Conservation (phyloP, 2,329 filamentous ascomycete species). For the Fusarium camptoceras region DNA sequence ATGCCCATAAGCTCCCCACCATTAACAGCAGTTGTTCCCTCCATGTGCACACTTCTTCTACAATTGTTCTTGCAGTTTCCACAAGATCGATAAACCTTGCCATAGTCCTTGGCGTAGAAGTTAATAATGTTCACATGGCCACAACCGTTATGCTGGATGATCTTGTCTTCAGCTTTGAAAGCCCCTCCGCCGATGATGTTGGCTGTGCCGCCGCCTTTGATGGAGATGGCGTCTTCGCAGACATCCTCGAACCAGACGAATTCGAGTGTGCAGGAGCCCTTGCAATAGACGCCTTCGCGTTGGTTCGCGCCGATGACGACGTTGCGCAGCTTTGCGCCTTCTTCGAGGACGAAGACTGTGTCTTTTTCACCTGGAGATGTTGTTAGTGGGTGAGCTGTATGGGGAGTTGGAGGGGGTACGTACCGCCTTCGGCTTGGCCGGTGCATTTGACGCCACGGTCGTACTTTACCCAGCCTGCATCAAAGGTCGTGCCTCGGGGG, state of each 20-base stretch:
- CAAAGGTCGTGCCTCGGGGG: slow-evolving; percentile 44
- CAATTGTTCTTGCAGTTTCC: slow-evolving; percentile 49
- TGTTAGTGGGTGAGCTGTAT: background rate
- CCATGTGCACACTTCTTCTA: slow-evolving; percentile 58
- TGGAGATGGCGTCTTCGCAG: slow-evolving; percentile 51
- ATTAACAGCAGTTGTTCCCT: slow-evolving; percentile 54
- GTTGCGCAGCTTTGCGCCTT: slow-evolving; percentile 58
- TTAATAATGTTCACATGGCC: slow-evolving; percentile 57
- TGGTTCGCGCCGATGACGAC: slow-evolving; percentile 60
- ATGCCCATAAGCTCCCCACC: slow-evolving; percentile 60
- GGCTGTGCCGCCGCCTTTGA: slow-evolving; percentile 47
- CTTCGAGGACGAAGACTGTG: slow-evolving; percentile 56
- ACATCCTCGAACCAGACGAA: slow-evolving; percentile 64
- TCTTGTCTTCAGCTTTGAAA: slow-evolving; percentile 58
- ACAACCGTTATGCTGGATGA: slow-evolving; percentile 62
- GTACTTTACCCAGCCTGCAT: slow-evolving; percentile 52
- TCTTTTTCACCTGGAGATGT: slow-evolving; percentile 36
- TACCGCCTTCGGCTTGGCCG: slow-evolving; percentile 57
- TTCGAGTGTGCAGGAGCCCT: slow-evolving; percentile 56
- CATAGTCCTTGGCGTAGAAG: slow-evolving; percentile 57
- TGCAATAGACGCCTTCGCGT: slow-evolving; percentile 60
- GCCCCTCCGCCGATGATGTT: slow-evolving; percentile 60
- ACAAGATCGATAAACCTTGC: slow-evolving; percentile 54
- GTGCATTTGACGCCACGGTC: slow-evolving; percentile 57
- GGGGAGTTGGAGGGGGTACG: background rate